Base-by-base conservation (phyloP, 2,329 filamentous ascomycete genomes). In the Neonectria faginata region DNA sequence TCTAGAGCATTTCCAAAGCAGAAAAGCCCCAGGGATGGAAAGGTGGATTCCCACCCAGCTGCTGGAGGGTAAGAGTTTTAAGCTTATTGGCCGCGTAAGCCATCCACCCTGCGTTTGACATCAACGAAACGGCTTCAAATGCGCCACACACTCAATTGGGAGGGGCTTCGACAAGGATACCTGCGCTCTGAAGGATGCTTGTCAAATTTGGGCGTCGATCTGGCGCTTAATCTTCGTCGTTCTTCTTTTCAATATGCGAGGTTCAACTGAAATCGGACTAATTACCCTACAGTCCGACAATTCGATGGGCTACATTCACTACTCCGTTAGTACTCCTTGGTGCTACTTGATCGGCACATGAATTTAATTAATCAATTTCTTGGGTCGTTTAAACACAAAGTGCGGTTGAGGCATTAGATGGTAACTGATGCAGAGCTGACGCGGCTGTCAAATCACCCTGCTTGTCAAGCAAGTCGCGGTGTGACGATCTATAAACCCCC, bases 61-160 rank as follows among this genome's bases (percentile, higher is more conserved):
- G 25, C 25, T 25, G 25, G 25, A 25, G 9, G 27, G 6, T 12
- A 20, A 22, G 22, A 18, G 48, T 20, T 51, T 51, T 51, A 51
- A 33, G 48, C 48, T 51, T 33, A 51, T 51, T 51, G 48, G 48
- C 29, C 48, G 27, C 48, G 48, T 51, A 51, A 51, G 48, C 48
- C 29, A 31, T 20, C 27, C n/a, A 51, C 48, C n/a, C n/a, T 31
- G 29, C 33, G 48, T n/a, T 20, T 12, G 18, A 14, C 48, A n/a
- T 8, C n/a, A 10, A 20, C 48, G 29, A 51, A 51, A 36, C 48
- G n/a, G 29, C 48, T 20, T 22, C n/a, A 33, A 20, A 18, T 33
- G 29, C 47, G 47, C 22, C 47, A 51, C 47, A 10, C 18, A 14
- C n/a, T 9, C 47, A 8, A 31, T 18, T n/a, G n/a, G n/a, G 29